These are phyloP conservation scores for Vararia minispora DNA, from an alignment of 768 basidiomycete genomes.

Conservation along the genomic window DNA sequence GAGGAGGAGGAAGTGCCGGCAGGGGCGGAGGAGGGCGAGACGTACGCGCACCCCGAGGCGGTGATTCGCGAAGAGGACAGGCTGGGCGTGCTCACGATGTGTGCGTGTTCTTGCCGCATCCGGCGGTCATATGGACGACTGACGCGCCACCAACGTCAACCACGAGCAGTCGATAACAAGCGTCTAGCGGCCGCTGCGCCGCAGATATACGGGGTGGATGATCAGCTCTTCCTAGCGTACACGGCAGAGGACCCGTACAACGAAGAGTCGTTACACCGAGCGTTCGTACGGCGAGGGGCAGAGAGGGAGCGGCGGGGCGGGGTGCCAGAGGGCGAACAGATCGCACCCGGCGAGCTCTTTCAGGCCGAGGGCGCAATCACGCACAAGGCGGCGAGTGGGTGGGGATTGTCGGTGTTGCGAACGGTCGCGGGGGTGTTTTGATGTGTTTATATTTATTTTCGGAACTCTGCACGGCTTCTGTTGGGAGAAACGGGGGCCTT, in stretches of 20 bases:
- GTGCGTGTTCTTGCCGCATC: slow-evolving; percentile 22
- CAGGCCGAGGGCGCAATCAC: slow-evolving; percentile 4
- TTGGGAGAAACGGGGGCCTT: too few relatives aligned
- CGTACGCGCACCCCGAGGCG: slow-evolving; percentile 26
- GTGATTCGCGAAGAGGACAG: slow-evolving; percentile 36
- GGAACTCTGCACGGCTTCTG: too few relatives aligned
- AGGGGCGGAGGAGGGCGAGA: too few relatives aligned
- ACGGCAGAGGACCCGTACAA: slow-evolving; percentile 11
- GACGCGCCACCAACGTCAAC: slow-evolving; percentile 2
- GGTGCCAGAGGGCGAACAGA: slow-evolving; percentile 9
- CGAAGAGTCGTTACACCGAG: slow-evolving; percentile 12
- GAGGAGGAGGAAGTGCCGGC: slow-evolving; percentile 14
- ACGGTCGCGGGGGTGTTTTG: too few relatives aligned
- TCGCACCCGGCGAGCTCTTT: slow-evolving; percentile 12
- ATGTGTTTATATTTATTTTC: too few relatives aligned
- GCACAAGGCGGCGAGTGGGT: slow-evolving; percentile 15
- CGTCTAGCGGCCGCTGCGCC: slow-evolving; percentile 2
- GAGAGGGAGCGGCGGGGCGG: not conserved
- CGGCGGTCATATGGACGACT: not conserved
- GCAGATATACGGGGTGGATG: slow-evolving; percentile 2
- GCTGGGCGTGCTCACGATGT: slow-evolving; percentile 34
- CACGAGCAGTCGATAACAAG: slow-evolving; percentile 10
- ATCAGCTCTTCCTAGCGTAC: slow-evolving; percentile 10
- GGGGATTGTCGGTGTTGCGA: slow-evolving; percentile 10
- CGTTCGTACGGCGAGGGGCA: slow-evolving; percentile 7